Base-by-base conservation (phyloP, 1,284 basidiomycete species). In the Austroboletus novae-zelandiae region DNA sequence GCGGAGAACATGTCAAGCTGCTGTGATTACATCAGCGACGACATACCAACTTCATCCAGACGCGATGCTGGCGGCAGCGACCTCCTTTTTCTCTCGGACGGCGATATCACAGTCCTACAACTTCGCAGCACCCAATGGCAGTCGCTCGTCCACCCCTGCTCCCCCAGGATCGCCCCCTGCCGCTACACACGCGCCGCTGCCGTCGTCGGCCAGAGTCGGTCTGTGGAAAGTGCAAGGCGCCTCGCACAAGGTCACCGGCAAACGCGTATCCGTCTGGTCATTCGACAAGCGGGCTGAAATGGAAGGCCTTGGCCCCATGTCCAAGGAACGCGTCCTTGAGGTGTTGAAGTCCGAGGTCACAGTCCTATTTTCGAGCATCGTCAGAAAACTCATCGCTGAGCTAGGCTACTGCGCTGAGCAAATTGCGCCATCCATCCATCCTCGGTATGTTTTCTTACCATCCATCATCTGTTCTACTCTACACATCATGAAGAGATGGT, bases 351-450 rank as follows among this genome's bases (percentile, higher is more conserved):
- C 85, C 42, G 94, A 97, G 84, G 94, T 93, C 64, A 55, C 77
- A 70, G 13, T 31, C 50, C 17, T 34, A 9, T 34, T 46, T 40
- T 29, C 50, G 30, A 40, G 30, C 39, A 43, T 51, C 14, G 41
- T 41, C 36, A 9, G 29, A 34, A 27, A 45, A 48, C 49, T 47
- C 30, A 18, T 35, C 40, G 34, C 17, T 23, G 6, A n/a, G 1
- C 13, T 43, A 98, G 94, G 93, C 91, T 5, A 84, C 89, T 45
- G 87, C 93, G 1, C 74, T 98, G 27, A 85, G 91, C 20, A 82
- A 89, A 55, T 73, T 99, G 41, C 80, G 96, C 23, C 97, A 99
- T 72, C 96, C 96, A 3, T 96, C 91, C 57, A 86, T 99, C 49
- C 77, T 99, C 51, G 89, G 89, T 89, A 60, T 59, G 76, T 63